Evolutionary conservation across 257 asterid genomes (phyloP).

Genomic region (Petunia axillaris): DNA sequence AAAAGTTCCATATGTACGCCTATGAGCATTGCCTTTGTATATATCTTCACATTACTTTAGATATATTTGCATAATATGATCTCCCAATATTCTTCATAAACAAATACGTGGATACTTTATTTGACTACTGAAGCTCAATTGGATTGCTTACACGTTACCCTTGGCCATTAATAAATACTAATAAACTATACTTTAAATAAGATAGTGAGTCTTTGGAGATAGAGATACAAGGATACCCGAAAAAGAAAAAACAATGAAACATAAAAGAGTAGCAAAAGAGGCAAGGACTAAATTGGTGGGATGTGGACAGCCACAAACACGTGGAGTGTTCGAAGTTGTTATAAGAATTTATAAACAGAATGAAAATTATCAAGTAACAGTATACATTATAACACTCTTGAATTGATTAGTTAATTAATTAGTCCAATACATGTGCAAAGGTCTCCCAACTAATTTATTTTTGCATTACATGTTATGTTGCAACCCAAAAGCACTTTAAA

Average conservation of each 20-base stretch:
- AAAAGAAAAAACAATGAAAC: constrained; percentile 21
- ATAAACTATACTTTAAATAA: neutral
- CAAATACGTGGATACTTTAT: neutral
- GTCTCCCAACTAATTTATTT: constrained; percentile 46
- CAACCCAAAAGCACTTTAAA: constrained; percentile 51
- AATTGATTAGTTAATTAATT: neutral
- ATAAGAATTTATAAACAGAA: constrained; percentile 30
- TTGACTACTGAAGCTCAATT: neutral
- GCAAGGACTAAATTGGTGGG: constrained; percentile 12
- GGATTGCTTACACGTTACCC: neutral
- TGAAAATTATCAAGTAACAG: neutral
- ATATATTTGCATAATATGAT: too few relatives aligned
- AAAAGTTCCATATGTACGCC: constrained; percentile 43
- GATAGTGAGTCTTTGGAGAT: neutral
- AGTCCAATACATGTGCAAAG: constrained; percentile 58
- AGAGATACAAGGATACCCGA: constrained; percentile 3
- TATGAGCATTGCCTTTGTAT: constrained; percentile 15
- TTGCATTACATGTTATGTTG: constrained; percentile 47
- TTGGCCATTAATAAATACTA: neutral
- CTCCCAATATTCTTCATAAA: neutral
- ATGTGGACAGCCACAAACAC: constrained; percentile 17
- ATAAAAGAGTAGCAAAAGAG: neutral
- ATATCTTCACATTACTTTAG: neutral
- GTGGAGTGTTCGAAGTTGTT: constrained; percentile 23
- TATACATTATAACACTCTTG: neutral